phyloP scores from a whole-genome alignment of 2,329 filamentous ascomycete species.

The Alternaria consortialis region DNA sequence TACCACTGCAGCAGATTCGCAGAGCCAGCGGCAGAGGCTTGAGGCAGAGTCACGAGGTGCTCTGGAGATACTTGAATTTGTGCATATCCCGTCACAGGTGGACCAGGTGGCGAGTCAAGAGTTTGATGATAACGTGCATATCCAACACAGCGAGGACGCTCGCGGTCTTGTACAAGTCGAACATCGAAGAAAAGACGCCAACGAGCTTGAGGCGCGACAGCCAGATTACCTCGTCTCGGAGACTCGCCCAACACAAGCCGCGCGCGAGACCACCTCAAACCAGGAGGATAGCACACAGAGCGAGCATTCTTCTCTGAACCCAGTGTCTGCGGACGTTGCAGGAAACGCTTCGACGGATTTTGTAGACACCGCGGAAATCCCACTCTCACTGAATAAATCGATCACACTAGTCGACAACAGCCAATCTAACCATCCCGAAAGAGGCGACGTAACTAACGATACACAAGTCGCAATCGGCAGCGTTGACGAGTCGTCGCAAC shows the following conservation, averaged over 20 bases:
- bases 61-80: conserved; percentile 14
- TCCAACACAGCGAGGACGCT: background rate
- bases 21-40: conserved; percentile 19
- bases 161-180: background rate
- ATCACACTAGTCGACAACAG: conserved; percentile 1
- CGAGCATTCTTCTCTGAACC: background rate
- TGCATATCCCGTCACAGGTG: conserved; percentile 8
- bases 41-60: conserved; percentile 11
- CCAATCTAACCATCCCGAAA: background rate
- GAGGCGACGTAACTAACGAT: background rate
- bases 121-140: background rate
- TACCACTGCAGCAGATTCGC: conserved; percentile 23
- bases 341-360: background rate
- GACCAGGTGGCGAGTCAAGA: background rate
- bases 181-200: background rate
- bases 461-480: background rate
- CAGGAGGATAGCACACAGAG: background rate
- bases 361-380: background rate
- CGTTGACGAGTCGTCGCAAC: conserved; percentile 3
- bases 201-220: background rate
- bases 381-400: background rate
- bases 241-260: background rate
- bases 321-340: background rate
- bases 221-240: background rate
- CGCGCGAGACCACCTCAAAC: background rate